Conservation (phyloP, 805 yeast genomes). For the Suhomyces xylopsoci region DNA sequence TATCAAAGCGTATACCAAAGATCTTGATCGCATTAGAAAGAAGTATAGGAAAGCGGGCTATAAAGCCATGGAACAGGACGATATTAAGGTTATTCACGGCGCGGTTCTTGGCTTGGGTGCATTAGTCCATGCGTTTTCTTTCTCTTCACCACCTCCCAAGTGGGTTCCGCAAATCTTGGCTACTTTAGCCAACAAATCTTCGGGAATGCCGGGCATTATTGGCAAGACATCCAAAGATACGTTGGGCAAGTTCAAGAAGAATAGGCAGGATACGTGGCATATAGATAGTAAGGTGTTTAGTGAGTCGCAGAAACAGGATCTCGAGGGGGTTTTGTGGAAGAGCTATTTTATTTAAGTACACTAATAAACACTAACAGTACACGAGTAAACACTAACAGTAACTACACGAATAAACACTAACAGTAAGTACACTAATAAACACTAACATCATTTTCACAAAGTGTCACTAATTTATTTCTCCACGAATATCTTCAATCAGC, state of each 20-base stretch:
- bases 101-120: constrained; percentile 89
- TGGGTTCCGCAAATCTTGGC: constrained; percentile 83
- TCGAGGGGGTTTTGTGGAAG: constrained; percentile 92
- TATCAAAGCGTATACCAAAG: constrained; percentile 26
- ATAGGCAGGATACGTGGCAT: constrained; percentile 95
- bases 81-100: constrained; percentile 63
- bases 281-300: constrained; percentile 75
- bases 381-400: no score
- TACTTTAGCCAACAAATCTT: constrained; percentile 65
- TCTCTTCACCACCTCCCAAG: constrained; percentile 81
- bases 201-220: constrained; percentile 70
- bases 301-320: constrained; percentile 76
- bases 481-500: no score
- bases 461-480: no score
- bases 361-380: no score
- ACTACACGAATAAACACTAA: no score
- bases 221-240: constrained; percentile 82
- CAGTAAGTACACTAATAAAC: no score
- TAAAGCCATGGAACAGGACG: constrained; percentile 35
- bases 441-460: no score
- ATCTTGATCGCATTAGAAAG: constrained; percentile 40
- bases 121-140: constrained; percentile 84
- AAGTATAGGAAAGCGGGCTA: constrained; percentile 39
- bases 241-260: constrained; percentile 81
- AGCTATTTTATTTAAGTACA: constrained; percentile 68